Conservation (phyloP, 2,329 filamentous ascomycete species). For the Ophiobolus disseminans region DNA sequence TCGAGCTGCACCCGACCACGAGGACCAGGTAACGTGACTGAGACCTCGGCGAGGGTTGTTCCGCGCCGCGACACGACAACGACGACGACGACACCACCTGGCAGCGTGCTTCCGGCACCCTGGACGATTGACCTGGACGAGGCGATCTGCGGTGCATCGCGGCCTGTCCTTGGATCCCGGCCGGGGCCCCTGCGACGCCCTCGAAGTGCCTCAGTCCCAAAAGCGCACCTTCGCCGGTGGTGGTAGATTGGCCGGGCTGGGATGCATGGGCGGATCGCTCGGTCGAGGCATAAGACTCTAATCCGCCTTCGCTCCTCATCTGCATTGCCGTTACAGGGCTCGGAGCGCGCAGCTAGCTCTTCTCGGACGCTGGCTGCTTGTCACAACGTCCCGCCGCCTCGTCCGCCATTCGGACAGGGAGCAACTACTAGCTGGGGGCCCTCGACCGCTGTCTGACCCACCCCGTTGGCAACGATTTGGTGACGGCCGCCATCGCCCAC, state of each 20-base stretch:
- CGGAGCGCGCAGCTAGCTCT: slow-evolving; percentile 38
- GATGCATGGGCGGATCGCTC: slow-evolving; percentile 46
- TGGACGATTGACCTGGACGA: slow-evolving; percentile 32
- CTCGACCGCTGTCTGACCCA: slow-evolving; percentile 48
- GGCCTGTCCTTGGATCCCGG: slow-evolving; percentile 46
- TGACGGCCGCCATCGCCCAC: slow-evolving; percentile 37
- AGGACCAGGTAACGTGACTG: background rate
- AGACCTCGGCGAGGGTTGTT: slow-evolving; percentile 24
- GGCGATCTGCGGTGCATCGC: slow-evolving; percentile 51
- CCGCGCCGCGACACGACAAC: too few relatives aligned
- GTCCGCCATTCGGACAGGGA: slow-evolving; percentile 48
- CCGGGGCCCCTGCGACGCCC: slow-evolving; percentile 32
- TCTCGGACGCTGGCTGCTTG: slow-evolving; percentile 40
- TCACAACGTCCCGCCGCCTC: slow-evolving; percentile 48
- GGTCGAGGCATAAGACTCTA: slow-evolving; percentile 42
- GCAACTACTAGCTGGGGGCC: slow-evolving; percentile 29
- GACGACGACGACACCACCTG: too few relatives aligned
- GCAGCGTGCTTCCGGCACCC: slow-evolving; percentile 36
- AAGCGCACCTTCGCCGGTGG: slow-evolving; percentile 49
- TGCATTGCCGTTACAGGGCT: slow-evolving; percentile 52
- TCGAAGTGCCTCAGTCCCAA: slow-evolving; percentile 37
- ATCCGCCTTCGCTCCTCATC: slow-evolving; percentile 41
- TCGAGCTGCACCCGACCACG: background rate
- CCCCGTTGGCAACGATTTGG: slow-evolving; percentile 47
- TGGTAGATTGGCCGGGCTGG: slow-evolving; percentile 47